Conservation (phyloP, 2,329 filamentous ascomycete genomes). For the Diaporthe destruens region DNA sequence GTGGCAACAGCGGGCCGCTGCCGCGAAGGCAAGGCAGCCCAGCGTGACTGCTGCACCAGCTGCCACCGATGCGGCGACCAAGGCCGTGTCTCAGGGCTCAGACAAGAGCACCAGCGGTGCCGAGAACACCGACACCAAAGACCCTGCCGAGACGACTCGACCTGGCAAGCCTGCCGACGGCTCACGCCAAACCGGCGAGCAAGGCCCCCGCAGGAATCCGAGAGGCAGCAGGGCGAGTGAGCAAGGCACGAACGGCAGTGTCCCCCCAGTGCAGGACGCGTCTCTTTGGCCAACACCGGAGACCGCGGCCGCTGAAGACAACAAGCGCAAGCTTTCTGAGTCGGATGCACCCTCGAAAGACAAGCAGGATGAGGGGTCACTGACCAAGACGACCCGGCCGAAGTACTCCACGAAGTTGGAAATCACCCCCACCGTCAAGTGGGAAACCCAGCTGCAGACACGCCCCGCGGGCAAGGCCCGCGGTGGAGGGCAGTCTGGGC, state of each 20-base stretch:
- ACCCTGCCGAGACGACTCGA: conserved; percentile 43
- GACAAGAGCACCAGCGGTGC: conserved; percentile 40
- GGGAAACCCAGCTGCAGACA: conserved; percentile 81
- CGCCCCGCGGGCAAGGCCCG: conserved; percentile 59
- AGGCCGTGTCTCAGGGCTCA: conserved; percentile 42
- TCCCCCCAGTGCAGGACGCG: conserved; percentile 80
- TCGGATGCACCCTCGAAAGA: conserved; percentile 72
- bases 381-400: conserved; percentile 69
- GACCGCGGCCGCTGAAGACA: conserved; percentile 74
- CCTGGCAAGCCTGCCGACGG: conserved; percentile 51
- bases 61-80: conserved; percentile 34
- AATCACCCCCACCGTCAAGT: conserved; percentile 84
- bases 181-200: conserved; percentile 56
- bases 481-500: conserved; percentile 60
- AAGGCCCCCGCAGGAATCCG: conserved; percentile 55
- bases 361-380: conserved; percentile 60
- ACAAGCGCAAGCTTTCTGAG: conserved; percentile 74
- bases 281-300: conserved; percentile 93
- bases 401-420: conserved; percentile 78
- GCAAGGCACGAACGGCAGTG: conserved; percentile 49
- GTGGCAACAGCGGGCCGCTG: conserved; percentile 84
- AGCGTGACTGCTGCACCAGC: conserved; percentile 39
- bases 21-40: conserved; percentile 63
- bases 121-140: conserved; percentile 37
- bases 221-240: conserved; percentile 61